phyloP scores from a whole-genome alignment of 2,329 filamentous ascomycete genomes.

The Alternaria metachromatica region DNA sequence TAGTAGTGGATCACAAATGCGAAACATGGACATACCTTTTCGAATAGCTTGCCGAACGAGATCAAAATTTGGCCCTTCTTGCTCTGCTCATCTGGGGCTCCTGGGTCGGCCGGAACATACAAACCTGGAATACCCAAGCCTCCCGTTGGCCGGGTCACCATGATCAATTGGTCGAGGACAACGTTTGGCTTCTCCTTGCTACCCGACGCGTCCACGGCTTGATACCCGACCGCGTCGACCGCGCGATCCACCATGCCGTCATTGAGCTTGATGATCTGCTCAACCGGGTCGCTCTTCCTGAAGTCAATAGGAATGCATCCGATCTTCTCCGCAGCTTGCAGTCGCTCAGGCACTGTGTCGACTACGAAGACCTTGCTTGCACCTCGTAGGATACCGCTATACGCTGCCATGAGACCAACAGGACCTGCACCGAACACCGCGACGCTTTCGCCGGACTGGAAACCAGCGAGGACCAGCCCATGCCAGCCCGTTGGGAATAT shows the following conservation, averaged over 20 bases:
- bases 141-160: slow-evolving; percentile 66
- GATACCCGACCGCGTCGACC: slow-evolving; percentile 71
- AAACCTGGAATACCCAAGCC: slow-evolving; percentile 68
- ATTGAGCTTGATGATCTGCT: slow-evolving; percentile 66
- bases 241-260: slow-evolving; percentile 68
- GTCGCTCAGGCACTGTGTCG: slow-evolving; percentile 66
- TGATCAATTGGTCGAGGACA: slow-evolving; percentile 69
- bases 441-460: slow-evolving; percentile 66
- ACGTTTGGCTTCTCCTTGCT: slow-evolving; percentile 68
- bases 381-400: slow-evolving; percentile 66
- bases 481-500: slow-evolving; percentile 64
- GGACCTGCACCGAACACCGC: slow-evolving; percentile 68
- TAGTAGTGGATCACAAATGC: neutral
- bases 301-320: slow-evolving; percentile 68
- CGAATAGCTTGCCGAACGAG: slow-evolving; percentile 72
- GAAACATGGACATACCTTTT: slow-evolving; percentile 58
- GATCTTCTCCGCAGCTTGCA: slow-evolving; percentile 67
- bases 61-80: slow-evolving; percentile 70
- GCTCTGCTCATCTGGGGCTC: slow-evolving; percentile 65
- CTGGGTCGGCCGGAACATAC: slow-evolving; percentile 63
- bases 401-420: slow-evolving; percentile 71
- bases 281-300: slow-evolving; percentile 63
- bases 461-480: slow-evolving; percentile 64
- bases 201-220: slow-evolving; percentile 62
- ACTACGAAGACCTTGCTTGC: slow-evolving; percentile 68